These are phyloP conservation scores for Cynara cardunculus DNA, from an alignment of 129 eudicot species.

Conservation along the genomic window DNA sequence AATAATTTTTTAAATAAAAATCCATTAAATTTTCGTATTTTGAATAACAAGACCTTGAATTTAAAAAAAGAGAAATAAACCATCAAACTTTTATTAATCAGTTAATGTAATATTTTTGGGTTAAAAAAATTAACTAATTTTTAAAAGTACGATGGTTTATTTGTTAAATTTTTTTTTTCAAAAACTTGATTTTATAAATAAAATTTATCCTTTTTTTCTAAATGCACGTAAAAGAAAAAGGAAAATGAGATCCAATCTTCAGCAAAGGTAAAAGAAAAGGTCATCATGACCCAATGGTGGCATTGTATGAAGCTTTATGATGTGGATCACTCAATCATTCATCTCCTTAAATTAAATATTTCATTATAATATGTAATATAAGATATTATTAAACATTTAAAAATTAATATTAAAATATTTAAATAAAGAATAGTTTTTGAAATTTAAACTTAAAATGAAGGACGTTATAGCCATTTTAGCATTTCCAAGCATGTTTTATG, in stretches of 20 bases:
- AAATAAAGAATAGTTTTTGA: background rate
- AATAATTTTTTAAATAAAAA: no score
- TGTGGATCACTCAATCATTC: constrained; percentile 29
- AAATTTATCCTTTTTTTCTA: no score
- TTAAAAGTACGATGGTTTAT: no score
- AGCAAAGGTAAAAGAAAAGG: constrained; percentile 18
- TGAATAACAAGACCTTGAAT: no score
- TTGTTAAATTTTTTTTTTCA: no score
- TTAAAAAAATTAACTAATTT: no score
- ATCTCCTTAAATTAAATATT: background rate
- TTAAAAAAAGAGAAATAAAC: no score
- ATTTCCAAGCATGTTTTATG: no score
- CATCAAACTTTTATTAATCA: no score
- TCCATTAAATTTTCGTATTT: no score
- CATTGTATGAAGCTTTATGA: constrained; percentile 18
- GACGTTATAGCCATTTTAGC: background rate
- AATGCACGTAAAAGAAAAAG: background rate
- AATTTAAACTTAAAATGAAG: background rate
- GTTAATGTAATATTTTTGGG: no score
- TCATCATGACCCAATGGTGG: background rate
- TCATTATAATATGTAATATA: background rate
- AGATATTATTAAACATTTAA: background rate
- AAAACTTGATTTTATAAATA: no score
- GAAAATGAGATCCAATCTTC: constrained; percentile 34
- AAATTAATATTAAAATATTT: background rate